These are phyloP conservation scores for Lathyrus sativus DNA, from an alignment of 306 rosid species.

Conservation along the genomic window DNA sequence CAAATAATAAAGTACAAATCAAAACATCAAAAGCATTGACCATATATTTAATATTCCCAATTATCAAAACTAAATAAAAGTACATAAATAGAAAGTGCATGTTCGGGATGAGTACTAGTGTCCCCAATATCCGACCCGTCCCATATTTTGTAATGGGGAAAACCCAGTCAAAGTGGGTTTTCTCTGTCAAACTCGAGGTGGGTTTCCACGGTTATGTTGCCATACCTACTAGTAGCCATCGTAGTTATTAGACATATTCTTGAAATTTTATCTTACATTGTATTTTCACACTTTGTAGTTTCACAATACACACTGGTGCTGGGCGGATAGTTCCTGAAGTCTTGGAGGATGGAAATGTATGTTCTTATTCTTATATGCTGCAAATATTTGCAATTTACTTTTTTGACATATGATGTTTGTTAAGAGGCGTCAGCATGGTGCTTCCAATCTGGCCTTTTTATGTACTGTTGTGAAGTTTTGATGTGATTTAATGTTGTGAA, in stretches of 20 bases:
- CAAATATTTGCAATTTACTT: conserved; percentile 32
- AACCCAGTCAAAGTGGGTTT: too few relatives aligned
- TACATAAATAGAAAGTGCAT: conserved; percentile 92
- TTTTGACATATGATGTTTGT: conserved; percentile 13
- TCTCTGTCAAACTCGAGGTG: too few relatives aligned
- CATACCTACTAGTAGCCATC: not conserved
- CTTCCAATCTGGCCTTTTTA: conserved; percentile 22
- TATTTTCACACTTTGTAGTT: conserved; percentile 47
- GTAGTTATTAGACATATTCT: not conserved
- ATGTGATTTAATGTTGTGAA: not conserved
- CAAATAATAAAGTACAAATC: too few relatives aligned
- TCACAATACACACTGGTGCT: conserved; percentile 87
- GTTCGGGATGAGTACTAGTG: too few relatives aligned
- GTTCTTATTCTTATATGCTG: not conserved
- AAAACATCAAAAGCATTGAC: too few relatives aligned
- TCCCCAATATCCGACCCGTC: too few relatives aligned
- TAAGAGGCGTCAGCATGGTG: conserved; percentile 14
- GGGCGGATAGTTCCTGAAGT: conserved; percentile 89
- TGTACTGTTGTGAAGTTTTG: conserved; percentile 10
- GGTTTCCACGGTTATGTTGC: too few relatives aligned
- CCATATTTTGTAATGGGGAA: too few relatives aligned
- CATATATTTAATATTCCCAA: too few relatives aligned
- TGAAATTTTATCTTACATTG: conserved; percentile 19
- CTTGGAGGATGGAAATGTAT: conserved; percentile 75
- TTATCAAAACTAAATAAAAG: too few relatives aligned